Conservation (phyloP, 805 yeast species). For the Metschnikowia corniflorae region DNA sequence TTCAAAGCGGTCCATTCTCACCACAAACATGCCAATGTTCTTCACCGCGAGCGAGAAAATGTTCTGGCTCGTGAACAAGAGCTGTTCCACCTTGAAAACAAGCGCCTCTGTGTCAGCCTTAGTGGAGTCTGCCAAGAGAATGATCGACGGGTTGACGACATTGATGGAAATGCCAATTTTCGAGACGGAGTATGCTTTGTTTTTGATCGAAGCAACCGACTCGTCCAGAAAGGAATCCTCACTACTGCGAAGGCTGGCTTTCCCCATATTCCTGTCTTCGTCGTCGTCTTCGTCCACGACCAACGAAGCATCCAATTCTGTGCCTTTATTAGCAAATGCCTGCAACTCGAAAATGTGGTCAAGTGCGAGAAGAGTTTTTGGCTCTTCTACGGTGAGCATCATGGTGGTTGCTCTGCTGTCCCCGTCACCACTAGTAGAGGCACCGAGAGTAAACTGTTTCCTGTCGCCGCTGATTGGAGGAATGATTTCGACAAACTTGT, state of each 20-base stretch:
- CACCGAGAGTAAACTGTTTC: conserved; percentile 66
- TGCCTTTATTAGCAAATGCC: conserved; percentile 53
- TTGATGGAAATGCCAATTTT: conserved; percentile 57
- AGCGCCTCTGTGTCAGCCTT: conserved; percentile 73
- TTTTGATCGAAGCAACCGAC: background rate
- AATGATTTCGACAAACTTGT: conserved; percentile 74
- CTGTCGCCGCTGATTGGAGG: conserved; percentile 63
- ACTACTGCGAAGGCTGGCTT: background rate
- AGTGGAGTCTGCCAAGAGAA: conserved; percentile 77
- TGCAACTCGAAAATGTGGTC: conserved; percentile 82
- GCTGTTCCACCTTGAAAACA: conserved; percentile 82
- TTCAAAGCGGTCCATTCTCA: conserved; percentile 68
- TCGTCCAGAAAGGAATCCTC: background rate
- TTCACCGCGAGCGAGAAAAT: conserved; percentile 63
- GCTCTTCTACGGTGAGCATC: conserved; percentile 71
- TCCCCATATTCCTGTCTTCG: conserved; percentile 10
- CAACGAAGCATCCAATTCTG: conserved; percentile 21
- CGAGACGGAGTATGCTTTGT: background rate
- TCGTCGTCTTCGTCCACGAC: conserved; percentile 15
- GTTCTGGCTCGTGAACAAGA: conserved; percentile 65
- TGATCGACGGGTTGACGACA: conserved; percentile 70
- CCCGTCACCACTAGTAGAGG: conserved; percentile 40
- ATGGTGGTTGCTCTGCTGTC: conserved; percentile 41
- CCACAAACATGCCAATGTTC: conserved; percentile 82
- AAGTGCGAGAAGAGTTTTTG: conserved; percentile 74